These are phyloP conservation scores for Paspalum vaginatum DNA, from an alignment of 176 grass and related monocot genomes.

Conservation along the genomic window DNA sequence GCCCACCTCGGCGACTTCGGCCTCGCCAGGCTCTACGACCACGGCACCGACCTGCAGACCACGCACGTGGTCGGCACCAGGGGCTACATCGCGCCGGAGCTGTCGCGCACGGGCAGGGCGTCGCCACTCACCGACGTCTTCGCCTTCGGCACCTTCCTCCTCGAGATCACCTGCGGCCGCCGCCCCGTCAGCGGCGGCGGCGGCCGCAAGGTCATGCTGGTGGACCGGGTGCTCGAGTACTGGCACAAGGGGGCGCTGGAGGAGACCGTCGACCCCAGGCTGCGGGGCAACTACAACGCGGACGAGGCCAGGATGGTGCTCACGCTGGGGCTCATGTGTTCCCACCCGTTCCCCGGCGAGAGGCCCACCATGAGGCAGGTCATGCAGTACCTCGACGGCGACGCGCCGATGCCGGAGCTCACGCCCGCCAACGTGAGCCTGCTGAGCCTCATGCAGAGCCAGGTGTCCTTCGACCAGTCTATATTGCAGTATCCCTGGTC, in stretches of 20 bases:
- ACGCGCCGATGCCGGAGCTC: neutral
- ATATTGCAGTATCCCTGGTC: neutral
- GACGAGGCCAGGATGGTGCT: constrained; percentile 4
- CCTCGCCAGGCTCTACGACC: constrained; percentile 32
- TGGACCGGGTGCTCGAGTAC: constrained; percentile 1
- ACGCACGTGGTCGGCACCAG: constrained; percentile 42
- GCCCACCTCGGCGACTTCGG: constrained; percentile 22
- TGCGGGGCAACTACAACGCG: neutral
- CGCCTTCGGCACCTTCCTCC: constrained; percentile 29
- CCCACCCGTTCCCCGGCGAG: neutral
- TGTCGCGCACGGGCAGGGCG: neutral
- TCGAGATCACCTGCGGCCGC: constrained; percentile 27
- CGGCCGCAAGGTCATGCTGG: neutral
- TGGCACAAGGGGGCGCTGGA: neutral
- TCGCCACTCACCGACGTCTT: constrained; percentile 26
- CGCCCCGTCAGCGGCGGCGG: neutral
- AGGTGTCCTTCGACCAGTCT: neutral
- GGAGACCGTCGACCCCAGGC: neutral
- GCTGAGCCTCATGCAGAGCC: constrained; percentile 1
- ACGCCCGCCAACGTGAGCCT: neutral
- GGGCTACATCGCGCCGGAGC: constrained; percentile 35
- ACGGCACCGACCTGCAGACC: constrained; percentile 31
- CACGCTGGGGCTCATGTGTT: constrained; percentile 7
- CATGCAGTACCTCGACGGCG: constrained; percentile 5
- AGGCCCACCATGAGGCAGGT: constrained; percentile 17